Percentiles rank a stretch among this genome's conserved stretches.
Conservation (phyloP, 2,329 filamentous ascomycete genomes). For the Raffaelea albimanens region DNA sequence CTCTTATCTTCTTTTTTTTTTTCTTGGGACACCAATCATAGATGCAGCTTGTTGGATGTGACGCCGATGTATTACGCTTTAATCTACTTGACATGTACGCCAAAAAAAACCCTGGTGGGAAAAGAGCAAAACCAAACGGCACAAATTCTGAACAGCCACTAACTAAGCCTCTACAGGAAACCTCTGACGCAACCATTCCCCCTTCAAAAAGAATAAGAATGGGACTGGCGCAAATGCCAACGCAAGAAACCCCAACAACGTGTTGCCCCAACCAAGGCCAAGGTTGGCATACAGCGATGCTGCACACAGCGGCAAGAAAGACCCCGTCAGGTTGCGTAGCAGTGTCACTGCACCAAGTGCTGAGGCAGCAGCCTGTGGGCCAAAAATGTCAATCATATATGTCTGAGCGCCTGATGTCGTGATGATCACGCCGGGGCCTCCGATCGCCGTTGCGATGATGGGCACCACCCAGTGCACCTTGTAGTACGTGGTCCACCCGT, state of each 20-base stretch:
- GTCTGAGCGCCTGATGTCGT: background rate
- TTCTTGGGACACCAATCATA: background rate
- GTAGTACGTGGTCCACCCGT: slow-evolving; percentile 39
- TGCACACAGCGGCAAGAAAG: slow-evolving; percentile 46
- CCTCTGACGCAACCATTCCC: too few relatives aligned
- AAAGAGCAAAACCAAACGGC: too few relatives aligned
- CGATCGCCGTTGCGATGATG: slow-evolving; percentile 29
- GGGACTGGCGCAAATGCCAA: slow-evolving; percentile 39
- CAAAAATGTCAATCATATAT: slow-evolving; percentile 54
- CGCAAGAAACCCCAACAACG: slow-evolving; percentile 27
- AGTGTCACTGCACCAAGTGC: slow-evolving; percentile 53
- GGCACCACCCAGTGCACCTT: slow-evolving; percentile 42
- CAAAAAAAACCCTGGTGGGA: too few relatives aligned
- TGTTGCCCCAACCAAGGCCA: slow-evolving; percentile 35
- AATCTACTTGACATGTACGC: too few relatives aligned
- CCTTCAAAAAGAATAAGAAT: slow-evolving; percentile 39
- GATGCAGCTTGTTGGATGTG: too few relatives aligned
- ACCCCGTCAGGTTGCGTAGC: slow-evolving; percentile 41
- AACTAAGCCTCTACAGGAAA: too few relatives aligned
- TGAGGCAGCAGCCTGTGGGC: slow-evolving; percentile 41
- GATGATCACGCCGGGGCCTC: background rate
- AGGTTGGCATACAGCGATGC: slow-evolving; percentile 45
- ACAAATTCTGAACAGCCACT: too few relatives aligned
- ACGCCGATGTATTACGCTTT: too few relatives aligned
- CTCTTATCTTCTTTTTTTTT: background rate